Evolutionary conservation across 768 basidiomycete species (phyloP).

Genomic region (Tephrocybe sp.): DNA sequence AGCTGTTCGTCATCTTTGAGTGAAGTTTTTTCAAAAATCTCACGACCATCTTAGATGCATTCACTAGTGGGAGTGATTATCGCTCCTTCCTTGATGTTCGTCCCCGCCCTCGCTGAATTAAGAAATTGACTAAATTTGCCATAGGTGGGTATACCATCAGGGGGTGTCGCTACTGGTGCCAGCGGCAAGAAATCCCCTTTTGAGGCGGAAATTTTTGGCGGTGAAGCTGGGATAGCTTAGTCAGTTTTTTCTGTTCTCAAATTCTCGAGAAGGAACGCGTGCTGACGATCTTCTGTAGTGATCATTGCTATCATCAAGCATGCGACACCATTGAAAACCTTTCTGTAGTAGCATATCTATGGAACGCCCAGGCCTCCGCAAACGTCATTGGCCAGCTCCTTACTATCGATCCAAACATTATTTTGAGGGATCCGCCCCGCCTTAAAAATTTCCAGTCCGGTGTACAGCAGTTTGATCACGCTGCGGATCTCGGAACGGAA

Average conservation of each 20-base stretch:
- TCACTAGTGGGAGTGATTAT: constrained; percentile 30
- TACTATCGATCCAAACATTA: constrained; percentile 8
- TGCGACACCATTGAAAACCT: constrained; percentile 30
- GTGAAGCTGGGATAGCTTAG: constrained; percentile 27
- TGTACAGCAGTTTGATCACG: constrained; percentile 4
- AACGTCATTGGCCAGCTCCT: constrained; percentile 9
- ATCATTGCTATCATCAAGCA: constrained; percentile 28
- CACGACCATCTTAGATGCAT: constrained; percentile 9
- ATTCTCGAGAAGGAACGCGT: too few relatives aligned
- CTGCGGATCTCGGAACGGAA: constrained; percentile 4
- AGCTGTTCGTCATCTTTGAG: constrained; percentile 6
- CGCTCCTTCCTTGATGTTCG: constrained; percentile 29
- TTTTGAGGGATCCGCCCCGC: constrained; percentile 10
- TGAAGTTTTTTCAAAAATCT: background rate
- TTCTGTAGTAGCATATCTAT: constrained; percentile 5
- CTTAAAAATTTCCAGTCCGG: background rate
- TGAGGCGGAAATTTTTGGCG: constrained; percentile 24
- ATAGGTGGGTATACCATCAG: constrained; percentile 27
- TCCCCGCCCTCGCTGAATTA: background rate
- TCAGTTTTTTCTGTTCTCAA: background rate
- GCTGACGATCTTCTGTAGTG: constrained; percentile 7
- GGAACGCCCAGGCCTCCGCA: constrained; percentile 9
- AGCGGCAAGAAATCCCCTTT: constrained; percentile 28
- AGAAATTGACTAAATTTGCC: background rate
- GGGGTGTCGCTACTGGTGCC: constrained; percentile 30